Evolutionary conservation across 192 early-diverging fungal genomes (phyloP), one percentile per base, ranked within the genome.

Genomic region (Umbelopsis sp.): DNA sequence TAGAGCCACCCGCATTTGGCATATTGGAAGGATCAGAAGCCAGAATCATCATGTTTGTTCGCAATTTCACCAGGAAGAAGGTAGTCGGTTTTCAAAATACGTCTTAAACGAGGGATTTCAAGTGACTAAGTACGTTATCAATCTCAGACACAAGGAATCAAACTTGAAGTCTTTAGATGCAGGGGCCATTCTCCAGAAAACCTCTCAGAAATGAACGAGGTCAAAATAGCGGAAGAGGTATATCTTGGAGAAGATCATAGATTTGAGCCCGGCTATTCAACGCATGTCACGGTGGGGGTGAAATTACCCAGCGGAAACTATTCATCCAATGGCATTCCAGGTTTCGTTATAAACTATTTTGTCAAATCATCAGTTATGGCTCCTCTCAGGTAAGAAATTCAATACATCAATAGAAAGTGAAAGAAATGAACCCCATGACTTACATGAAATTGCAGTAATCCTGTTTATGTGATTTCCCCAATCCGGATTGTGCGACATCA

Each of bases 221-320:
- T 27, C 6, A 61, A 61, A 35, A 25, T 61, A 4, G 30, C 55
- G 16, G 55, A 61, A 35, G 27, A 61, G 55, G 55, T 35, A 30
- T 61, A 35, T 35, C n/a, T 7, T 25, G 33, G 23, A 7, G 55
- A 61, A 18, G 55, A 61, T 25, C 13, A 33, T 18, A 22, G 55
- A 13, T 61, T 61, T 61, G 55, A 61, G 13, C 30, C 55, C 30
- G 55, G 55, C n/a, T 61, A 33, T 61, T 61, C 9, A 3, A 13
- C 55, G 15, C 55, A 61, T 61, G 55, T 61, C 12, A 61, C 55
- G 30, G 55, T 61, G 25, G 55, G 30, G 55, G 33, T 61, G 4
- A 25, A 18, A 1, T 7, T 61, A 3, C 55, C 55, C 5, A 16
- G 5, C 33, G 55, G 55, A 2, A 35, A n/a, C 4, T 61, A 61